These are phyloP conservation scores for Lentinula lateritia DNA, from an alignment of 768 basidiomycete species.

Conservation along the genomic window DNA sequence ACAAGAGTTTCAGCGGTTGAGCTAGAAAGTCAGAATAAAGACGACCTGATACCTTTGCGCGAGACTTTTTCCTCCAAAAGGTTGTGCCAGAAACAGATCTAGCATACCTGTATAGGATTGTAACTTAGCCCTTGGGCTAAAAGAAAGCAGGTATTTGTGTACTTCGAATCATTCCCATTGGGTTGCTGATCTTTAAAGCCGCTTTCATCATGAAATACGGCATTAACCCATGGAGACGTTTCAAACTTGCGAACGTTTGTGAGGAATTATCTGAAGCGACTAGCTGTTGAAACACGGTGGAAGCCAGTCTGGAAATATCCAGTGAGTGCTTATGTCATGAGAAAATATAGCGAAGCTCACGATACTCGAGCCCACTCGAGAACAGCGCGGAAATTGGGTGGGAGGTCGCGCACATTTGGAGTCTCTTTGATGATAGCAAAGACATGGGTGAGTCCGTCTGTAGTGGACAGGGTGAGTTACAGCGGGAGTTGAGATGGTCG, in stretches of 20 bases:
- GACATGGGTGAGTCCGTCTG: conserved; percentile 85
- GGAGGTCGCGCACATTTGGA: conserved; percentile 69
- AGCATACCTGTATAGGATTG: conserved; percentile 49
- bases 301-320: conserved; percentile 63
- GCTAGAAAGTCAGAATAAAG: not conserved
- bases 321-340: not conserved
- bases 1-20: not conserved
- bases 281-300: conserved; percentile 93
- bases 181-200: conserved; percentile 89
- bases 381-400: conserved; percentile 81
- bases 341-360: conserved; percentile 41
- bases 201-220: conserved; percentile 96
- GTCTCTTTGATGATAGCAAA: conserved; percentile 86
- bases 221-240: conserved; percentile 93
- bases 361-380: conserved; percentile 97
- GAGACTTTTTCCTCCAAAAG: conserved; percentile 90
- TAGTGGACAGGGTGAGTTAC: not conserved
- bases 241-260: conserved; percentile 80
- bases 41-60: conserved; percentile 66
- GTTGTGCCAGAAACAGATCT: conserved; percentile 94
- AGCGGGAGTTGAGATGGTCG: conserved; percentile 5
- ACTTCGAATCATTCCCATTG: conserved; percentile 94
- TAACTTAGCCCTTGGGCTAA: not conserved
- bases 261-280: conserved; percentile 91
- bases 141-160: not conserved